These are phyloP conservation scores for Venturiaceae sp. DNA, from an alignment of 2,329 filamentous ascomycete genomes.

Conservation along the genomic window DNA sequence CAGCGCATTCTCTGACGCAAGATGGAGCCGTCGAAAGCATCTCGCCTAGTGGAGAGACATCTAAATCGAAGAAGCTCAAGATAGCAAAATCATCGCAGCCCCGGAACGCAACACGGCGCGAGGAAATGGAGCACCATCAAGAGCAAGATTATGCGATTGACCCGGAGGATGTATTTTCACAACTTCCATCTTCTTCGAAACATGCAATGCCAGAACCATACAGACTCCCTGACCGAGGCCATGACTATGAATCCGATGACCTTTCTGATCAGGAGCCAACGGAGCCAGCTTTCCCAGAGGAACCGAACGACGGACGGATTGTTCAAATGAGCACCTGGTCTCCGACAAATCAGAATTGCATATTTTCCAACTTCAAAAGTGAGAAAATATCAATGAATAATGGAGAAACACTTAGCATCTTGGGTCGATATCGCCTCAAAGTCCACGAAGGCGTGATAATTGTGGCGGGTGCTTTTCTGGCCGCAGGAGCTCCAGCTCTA, in stretches of 20 bases:
- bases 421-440: not conserved
- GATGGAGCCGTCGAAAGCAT: not conserved
- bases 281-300: not conserved
- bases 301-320: not conserved
- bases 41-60: not conserved
- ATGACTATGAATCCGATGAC: not conserved
- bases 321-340: slow-evolving; percentile 1
- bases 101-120: not conserved
- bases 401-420: not conserved
- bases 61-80: not conserved
- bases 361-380: not conserved
- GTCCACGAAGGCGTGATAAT: not conserved
- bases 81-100: not conserved
- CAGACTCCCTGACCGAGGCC: not conserved
- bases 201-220: not conserved
- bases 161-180: not conserved
- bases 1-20: not conserved
- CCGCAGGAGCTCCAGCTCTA: not conserved
- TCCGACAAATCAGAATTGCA: not conserved
- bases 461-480: not conserved
- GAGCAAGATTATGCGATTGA: not conserved
- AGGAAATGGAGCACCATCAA: not conserved
- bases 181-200: not conserved
- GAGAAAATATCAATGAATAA: not conserved
- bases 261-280: not conserved